Conservation (phyloP, 306 rosid species). For the Cucurbita argyrosperma region DNA sequence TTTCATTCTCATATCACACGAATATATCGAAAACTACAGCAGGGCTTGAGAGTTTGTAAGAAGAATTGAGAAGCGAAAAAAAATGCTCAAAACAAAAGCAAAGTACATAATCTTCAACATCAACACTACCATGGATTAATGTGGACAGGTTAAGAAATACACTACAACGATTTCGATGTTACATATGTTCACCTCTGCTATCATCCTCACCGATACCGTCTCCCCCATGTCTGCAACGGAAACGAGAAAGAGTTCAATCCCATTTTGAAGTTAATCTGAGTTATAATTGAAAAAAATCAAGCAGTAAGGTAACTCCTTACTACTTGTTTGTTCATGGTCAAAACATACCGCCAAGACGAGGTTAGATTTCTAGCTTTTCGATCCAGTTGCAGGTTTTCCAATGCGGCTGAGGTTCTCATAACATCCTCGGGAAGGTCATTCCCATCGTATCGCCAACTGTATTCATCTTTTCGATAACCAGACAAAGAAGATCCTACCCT, state of each 20-base stretch:
- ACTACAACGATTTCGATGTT: constrained; percentile 34
- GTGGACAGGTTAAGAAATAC: constrained; percentile 14
- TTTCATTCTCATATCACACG: neutral
- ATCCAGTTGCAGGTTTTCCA: constrained; percentile 95
- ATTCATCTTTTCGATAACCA: constrained; percentile 75
- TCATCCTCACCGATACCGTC: constrained; percentile 59
- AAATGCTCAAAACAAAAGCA: neutral
- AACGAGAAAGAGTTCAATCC: too few species aligned
- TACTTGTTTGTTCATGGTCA: neutral
- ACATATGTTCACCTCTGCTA: constrained; percentile 65
- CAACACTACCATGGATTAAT: neutral
- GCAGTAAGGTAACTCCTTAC: neutral
- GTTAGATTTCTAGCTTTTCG: constrained; percentile 96
- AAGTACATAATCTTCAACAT: neutral
- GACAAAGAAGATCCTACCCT: constrained; percentile 87
- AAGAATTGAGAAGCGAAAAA: neutral
- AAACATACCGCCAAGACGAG: constrained; percentile 89
- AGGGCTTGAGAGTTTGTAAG: neutral
- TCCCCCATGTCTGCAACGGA: constrained; percentile 60
- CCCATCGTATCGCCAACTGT: constrained; percentile 84
- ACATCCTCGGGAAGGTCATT: constrained; percentile 79
- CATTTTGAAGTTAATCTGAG: too few species aligned
- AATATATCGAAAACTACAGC: constrained; percentile 1
- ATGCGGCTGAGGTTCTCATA: constrained; percentile 65
- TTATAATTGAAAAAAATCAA: too few species aligned